Base-by-base conservation (phyloP, 768 basidiomycete genomes). In the Suillus plorans region DNA sequence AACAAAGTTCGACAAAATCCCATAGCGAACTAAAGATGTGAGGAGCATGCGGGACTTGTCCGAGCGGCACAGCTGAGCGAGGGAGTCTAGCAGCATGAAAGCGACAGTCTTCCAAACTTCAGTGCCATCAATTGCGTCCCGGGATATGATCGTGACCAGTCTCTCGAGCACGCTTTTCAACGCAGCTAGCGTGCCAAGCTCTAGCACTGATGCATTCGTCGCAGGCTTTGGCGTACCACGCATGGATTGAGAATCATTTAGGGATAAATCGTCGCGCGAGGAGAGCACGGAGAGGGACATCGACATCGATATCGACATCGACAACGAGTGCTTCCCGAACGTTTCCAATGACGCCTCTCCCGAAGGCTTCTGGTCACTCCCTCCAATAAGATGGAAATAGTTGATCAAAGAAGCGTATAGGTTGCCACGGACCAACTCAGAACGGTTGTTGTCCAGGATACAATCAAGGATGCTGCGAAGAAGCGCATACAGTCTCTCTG, bases 51-150 rank as follows among this genome's bases (percentile, higher is more conserved):
- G 83, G 57, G 89, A 89, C 76, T 87, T 90, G 68, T 94, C 90
- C 57, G 80, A 75, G 34, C 85, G 85, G 45, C 88, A 91, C 0
- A 96, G 79, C 52, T 90, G 85, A 20, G 91, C 84, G 9, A 96
- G 81, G 0, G 91, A 88, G 69, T 96, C 94, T 50, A 98, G 81
- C 3, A 95, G 80, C 82, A 95, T 91, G 73, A 95, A 98, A 10
- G 96, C 93, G 18, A 98, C 87, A 3, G 95, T 96, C 78, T 94
- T 94, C 97, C 97, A 99, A 2, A 98, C 93, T 75, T 98, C 95
- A 20, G 92, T 89, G 8, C 95, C 96, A 68, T 97, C 95, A 62
- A 94, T 91, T 1, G 95, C 95, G 72, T 99, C 97, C n/a, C 94
- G 84, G 25, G 92, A 87, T 45, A 97, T 81, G 44, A 87, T 82